Evolutionary conservation across 2,329 filamentous ascomycete genomes (phyloP), one percentile per base, ranked within the genome.

Genomic region (Apiospora saccharicola): DNA sequence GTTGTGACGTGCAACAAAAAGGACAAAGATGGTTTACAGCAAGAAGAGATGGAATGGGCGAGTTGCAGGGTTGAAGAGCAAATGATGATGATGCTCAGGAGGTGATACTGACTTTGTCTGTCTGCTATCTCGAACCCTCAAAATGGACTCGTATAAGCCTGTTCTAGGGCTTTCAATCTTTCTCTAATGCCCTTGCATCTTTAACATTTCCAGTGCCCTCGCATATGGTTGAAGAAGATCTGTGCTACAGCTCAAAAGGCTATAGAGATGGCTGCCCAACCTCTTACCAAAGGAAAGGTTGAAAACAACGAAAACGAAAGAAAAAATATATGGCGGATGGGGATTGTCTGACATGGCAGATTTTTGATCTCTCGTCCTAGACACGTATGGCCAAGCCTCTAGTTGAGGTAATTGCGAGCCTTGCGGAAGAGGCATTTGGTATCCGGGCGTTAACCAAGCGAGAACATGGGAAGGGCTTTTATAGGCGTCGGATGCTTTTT

Each of bases 121-220:
- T 41, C 57, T 64, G 34, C 34, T 64, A 64, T 64, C 57, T 64
- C 57, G 5, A 64, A n/a, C 10, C 34, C 57, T 41, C 30, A 22
- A 24, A 8, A n/a, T 30, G 34, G 34, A 41, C 19, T 64, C 57
- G 34, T 41, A n/a, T 12, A 8, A 41, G 57, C 19, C 19, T 64
- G 22, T 64, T 41, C 8, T 22, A n/a, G 57, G 34, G 19, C 2
- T n/a, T 64, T 14, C 34, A 64, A 41, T 8, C 30, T 14, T 41
- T 41, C 34, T 41, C 34, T 64, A 13, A n/a, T 8, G 30, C 34
- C 30, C 30, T 37, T 8, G 30, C 12, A 8, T 4, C 26, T 37
- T 19, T 30, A 6, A 24, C 16, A 6, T 61, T n/a, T 61, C 30
- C 30, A 22, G 53, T 64, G 34, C 41, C 57, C 41, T 41, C 57